Evolutionary conservation across 495 filamentous ascomycete species (phyloP).

Genomic region (Parathielavia hyrcaniae): DNA sequence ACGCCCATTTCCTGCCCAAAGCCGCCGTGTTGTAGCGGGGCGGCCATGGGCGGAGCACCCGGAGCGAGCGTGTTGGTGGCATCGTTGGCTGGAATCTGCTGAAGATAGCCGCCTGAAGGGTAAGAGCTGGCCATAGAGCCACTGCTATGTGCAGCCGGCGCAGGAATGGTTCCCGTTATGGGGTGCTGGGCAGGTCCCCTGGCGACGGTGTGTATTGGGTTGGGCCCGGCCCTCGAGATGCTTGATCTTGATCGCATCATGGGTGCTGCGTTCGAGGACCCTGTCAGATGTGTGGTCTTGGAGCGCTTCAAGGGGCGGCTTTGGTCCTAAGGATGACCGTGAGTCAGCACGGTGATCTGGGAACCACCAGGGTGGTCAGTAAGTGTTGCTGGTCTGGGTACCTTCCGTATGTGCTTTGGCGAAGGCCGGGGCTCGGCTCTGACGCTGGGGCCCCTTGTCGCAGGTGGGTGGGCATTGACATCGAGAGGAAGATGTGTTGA

Average conservation of each 20-base stretch:
- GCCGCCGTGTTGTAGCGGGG: not conserved
- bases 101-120: conserved; percentile 15
- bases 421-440: not conserved
- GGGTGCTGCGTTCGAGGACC: conserved; percentile 15
- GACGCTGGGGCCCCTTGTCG: conserved; percentile 32
- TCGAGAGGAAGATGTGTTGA: conserved; percentile 19
- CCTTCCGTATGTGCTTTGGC: conserved; percentile 14
- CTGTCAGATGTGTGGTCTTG: conserved; percentile 27
- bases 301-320: conserved; percentile 33
- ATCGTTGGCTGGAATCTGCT: conserved; percentile 18
- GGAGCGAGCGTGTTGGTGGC: conserved; percentile 14
- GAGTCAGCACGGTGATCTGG: conserved; percentile 13
- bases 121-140: not conserved
- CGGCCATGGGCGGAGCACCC: conserved; percentile 4
- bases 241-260: conserved; percentile 32
- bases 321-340: conserved; percentile 21
- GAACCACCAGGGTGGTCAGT: no score
- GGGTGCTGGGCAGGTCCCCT: no score
- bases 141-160: conserved; percentile 11
- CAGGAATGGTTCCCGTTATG: conserved; percentile 8
- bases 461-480: conserved; percentile 29
- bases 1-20: conserved; percentile 21
- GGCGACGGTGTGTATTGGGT: conserved; percentile 10
- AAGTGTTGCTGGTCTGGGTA: conserved; percentile 3
- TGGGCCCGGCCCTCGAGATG: conserved; percentile 9